Conservation (phyloP, 192 early-diverging fungal species). For the Podila clonocystis region DNA sequence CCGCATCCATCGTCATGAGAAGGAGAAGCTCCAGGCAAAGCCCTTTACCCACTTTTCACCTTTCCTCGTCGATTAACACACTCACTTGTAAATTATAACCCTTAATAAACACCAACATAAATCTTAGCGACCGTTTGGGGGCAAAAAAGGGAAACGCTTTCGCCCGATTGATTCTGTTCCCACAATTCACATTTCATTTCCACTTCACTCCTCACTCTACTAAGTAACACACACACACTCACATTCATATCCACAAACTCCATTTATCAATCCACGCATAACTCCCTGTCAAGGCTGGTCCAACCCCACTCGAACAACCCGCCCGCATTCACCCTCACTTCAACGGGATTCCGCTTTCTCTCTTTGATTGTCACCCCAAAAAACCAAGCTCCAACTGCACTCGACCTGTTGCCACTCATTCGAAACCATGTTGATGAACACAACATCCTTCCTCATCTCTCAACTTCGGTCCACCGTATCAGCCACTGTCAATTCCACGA, state of each 20-base stretch:
- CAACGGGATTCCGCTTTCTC: not conserved
- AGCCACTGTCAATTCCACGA: constrained; percentile 37
- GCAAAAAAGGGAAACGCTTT: too few species aligned
- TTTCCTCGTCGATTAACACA: constrained; percentile 4
- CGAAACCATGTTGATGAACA: constrained; percentile 31
- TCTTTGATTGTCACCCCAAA: too few species aligned
- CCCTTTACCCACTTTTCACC: constrained; percentile 29
- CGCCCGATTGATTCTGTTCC: too few species aligned
- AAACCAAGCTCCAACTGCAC: too few species aligned
- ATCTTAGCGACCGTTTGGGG: too few species aligned
- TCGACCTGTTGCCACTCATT: not conserved
- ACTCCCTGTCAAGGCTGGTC: constrained; percentile 13
- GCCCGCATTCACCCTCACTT: not conserved
- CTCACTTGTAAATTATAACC: too few species aligned
- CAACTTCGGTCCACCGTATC: constrained; percentile 31
- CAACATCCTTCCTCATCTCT: constrained; percentile 34
- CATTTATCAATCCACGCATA: not conserved
- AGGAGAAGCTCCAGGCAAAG: constrained; percentile 42
- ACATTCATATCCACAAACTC: not conserved
- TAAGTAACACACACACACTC: not conserved
- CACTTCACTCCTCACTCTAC: not conserved
- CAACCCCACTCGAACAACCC: not conserved
- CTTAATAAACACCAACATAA: too few species aligned
- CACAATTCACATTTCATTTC: not conserved
- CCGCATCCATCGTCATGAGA: constrained; percentile 62